Evolutionary conservation across 257 asterid genomes (phyloP), one percentile per base, ranked within the genome.

Genomic region (Capsicum rhomboideum): DNA sequence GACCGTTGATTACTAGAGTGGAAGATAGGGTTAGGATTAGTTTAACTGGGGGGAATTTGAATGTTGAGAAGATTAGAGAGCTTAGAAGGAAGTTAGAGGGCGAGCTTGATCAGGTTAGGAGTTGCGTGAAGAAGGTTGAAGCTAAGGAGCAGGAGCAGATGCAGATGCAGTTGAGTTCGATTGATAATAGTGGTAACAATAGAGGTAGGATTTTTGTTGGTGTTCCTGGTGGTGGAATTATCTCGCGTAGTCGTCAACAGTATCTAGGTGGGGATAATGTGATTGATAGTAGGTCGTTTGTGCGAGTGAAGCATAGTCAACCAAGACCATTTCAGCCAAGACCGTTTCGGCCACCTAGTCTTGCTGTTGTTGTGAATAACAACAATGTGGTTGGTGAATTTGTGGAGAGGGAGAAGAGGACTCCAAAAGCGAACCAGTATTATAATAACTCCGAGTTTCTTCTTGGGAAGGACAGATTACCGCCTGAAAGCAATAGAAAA

Each of bases 391-490:
- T 58, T n/a, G 82, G 85, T 78, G 97, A 90, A 40, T 87, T 68
- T 84, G 84, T 89, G 26, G 99, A 96, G 92, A 92, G 92, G 89
- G 99, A 96, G 92, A 94, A 94, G 86, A 91, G 98, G 79, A 96
- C 97, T 21, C 99, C 98, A 10, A 96, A 93, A 91, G 99, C 97
- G 10, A 94, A 96, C 87, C 93, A 91, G 86, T 91, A 83, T 63
- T 94, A 96, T 84, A 82, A 93, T 74, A 92, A 91, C 82, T 91
- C 98, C 0, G 99, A 96, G 83, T 96, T 94, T 55, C 97, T 92
- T 84, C 84, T 94, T 84, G 98, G 94, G 20, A 93, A 94, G 85
- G 99, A 94, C 83, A 88, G 97, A 82, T 82, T 96, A 61, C 98
- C 98, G 16, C 82, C 97, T 12, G 98, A 94, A 87, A 92, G 89